Conservation (phyloP, 2,329 filamentous ascomycete species). For the Coniochaeta sp. region DNA sequence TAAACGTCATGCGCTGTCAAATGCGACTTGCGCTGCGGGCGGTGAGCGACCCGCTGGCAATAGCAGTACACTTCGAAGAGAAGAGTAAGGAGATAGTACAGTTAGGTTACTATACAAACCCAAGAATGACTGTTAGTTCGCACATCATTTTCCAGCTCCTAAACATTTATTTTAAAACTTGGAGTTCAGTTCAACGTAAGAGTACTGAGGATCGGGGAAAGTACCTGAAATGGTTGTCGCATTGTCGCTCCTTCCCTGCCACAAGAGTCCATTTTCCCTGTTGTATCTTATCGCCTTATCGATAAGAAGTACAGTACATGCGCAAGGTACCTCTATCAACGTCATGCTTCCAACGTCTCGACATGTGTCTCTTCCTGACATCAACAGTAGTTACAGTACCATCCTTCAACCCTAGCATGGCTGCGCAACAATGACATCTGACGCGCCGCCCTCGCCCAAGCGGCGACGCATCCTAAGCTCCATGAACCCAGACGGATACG, state of each 20-base stretch:
- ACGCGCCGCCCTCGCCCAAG: constrained; percentile 14
- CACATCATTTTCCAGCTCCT: neutral
- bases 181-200: neutral
- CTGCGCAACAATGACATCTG: neutral
- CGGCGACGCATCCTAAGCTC: constrained; percentile 43
- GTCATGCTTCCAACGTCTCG: neutral
- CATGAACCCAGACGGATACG: constrained; percentile 29
- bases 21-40: neutral
- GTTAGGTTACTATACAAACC: too few species aligned
- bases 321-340: neutral
- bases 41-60: neutral
- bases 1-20: neutral
- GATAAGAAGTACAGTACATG: too few species aligned
- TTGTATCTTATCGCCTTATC: neutral
- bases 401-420: neutral
- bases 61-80: too few species aligned
- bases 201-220: too few species aligned
- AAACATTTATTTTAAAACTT: neutral
- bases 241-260: neutral
- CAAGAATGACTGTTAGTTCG: too few species aligned
- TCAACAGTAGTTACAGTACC: neutral
- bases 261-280: too few species aligned
- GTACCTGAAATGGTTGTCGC: neutral
- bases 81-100: too few species aligned
- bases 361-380: neutral